These are phyloP conservation scores for Nakazawaea wyomingensis DNA, from an alignment of 805 yeast species.

Conservation along the genomic window DNA sequence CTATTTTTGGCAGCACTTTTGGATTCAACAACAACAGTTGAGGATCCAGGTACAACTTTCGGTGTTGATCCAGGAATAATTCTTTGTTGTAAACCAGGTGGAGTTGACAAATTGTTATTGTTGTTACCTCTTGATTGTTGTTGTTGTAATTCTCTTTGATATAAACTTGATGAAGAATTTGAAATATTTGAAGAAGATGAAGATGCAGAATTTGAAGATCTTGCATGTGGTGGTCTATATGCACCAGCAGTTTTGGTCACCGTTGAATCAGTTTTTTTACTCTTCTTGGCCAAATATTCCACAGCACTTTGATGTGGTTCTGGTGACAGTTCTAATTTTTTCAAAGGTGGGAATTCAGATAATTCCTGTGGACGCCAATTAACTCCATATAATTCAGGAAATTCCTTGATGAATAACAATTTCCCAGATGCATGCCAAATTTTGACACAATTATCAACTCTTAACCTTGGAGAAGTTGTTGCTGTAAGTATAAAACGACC, in stretches of 20 bases:
- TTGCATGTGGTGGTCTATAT: conserved; percentile 95
- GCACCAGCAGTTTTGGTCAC: conserved; percentile 71
- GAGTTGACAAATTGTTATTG: background rate
- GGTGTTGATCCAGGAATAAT: conserved; percentile 57
- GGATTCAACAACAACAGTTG: conserved; percentile 37
- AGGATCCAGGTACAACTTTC: conserved; percentile 23
- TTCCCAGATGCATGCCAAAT: conserved; percentile 91
- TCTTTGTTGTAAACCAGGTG: conserved; percentile 19
- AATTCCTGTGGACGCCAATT: conserved; percentile 76
- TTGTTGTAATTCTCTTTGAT: conserved; percentile 48
- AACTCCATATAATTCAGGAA: conserved; percentile 72
- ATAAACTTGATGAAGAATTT: conserved; percentile 45
- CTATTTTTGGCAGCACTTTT: conserved; percentile 69
- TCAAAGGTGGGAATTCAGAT: conserved; percentile 50
- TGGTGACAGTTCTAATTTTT: conserved; percentile 48
- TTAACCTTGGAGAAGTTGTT: conserved; percentile 91
- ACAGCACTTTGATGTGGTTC: conserved; percentile 67
- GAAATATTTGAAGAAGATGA: conserved; percentile 25
- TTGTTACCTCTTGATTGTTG: conserved; percentile 19
- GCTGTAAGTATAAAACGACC: conserved; percentile 92
- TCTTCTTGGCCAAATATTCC: conserved; percentile 43
- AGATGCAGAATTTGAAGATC: conserved; percentile 29
- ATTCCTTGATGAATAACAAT: conserved; percentile 72
- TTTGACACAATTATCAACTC: conserved; percentile 94
- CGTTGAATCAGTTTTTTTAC: conserved; percentile 23